A percentile compares a stretch with the other conserved stretches of the same genome.
phyloP scores from a whole-genome alignment of 331 rosid genomes.

The Telfairia occidentalis region DNA sequence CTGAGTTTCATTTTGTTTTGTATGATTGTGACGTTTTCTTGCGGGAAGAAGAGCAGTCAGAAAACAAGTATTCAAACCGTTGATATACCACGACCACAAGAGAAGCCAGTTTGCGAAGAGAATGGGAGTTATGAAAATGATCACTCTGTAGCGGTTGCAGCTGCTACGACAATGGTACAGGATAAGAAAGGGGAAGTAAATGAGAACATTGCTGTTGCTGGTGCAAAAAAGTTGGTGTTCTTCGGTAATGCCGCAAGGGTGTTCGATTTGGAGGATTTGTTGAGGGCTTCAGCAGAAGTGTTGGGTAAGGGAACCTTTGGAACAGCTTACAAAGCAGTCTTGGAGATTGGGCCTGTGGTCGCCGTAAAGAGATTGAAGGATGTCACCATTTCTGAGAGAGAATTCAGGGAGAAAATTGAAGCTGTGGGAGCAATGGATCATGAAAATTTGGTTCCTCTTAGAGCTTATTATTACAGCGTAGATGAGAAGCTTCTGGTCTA shows the following conservation, averaged over 20 bases:
- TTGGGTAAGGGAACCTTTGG: slow-evolving; percentile 20
- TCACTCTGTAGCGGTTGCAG: not conserved
- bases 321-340: slow-evolving; percentile 15
- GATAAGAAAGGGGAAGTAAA: not conserved
- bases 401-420: slow-evolving; percentile 16
- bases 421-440: slow-evolving; percentile 17
- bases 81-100: not conserved
- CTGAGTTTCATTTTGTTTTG: slow-evolving; percentile 33
- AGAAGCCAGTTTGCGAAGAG: not conserved
- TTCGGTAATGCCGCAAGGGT: not conserved
- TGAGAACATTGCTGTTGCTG: not conserved
- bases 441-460: slow-evolving; percentile 16
- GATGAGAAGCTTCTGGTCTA: slow-evolving; percentile 18
- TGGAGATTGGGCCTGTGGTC: slow-evolving; percentile 14
- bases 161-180: not conserved
- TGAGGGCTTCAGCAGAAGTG: slow-evolving; percentile 19
- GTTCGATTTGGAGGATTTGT: slow-evolving; percentile 17
- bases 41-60: slow-evolving; percentile 44
- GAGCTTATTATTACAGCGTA: slow-evolving; percentile 10
- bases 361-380: slow-evolving; percentile 21
- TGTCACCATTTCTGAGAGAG: slow-evolving; percentile 3
- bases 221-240: slow-evolving; percentile 8
- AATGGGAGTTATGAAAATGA: not conserved
- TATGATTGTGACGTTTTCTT: slow-evolving; percentile 34
- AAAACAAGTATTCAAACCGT: not conserved